Conservation (phyloP, 2,329 filamentous ascomycete genomes). For the Colletotrichum graminicola region DNA sequence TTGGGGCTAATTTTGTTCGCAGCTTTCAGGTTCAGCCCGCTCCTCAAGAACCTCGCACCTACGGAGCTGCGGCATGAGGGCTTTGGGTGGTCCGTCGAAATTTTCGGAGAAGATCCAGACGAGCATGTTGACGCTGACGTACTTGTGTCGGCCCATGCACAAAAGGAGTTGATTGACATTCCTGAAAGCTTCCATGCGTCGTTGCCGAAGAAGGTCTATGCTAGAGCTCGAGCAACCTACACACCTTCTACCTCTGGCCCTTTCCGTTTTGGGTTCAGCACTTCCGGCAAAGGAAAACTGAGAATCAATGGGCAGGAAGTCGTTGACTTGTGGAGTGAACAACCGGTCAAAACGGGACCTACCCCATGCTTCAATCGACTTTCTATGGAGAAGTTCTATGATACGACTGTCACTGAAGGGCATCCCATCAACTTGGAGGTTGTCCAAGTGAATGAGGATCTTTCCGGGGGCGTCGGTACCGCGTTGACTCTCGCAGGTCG, state of each 20-base stretch:
- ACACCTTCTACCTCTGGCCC: constrained; percentile 11
- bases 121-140: constrained; percentile 11
- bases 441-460: constrained; percentile 42
- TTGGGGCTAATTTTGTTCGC: neutral
- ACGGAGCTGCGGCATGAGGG: neutral
- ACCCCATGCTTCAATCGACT: constrained; percentile 42
- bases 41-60: constrained; percentile 27
- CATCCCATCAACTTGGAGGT: constrained; percentile 30
- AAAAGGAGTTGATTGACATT: constrained; percentile 40
- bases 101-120: constrained; percentile 39
- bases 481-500: constrained; percentile 51
- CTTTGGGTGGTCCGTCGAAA: constrained; percentile 39
- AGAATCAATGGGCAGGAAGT: constrained; percentile 45
- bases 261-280: constrained; percentile 40
- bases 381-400: constrained; percentile 41
- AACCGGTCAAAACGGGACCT: constrained; percentile 37
- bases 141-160: constrained; percentile 22
- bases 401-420: constrained; percentile 16
- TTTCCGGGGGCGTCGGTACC: constrained; percentile 43
- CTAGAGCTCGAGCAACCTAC: constrained; percentile 35
- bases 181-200: constrained; percentile 39
- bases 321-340: constrained; percentile 45
- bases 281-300: constrained; percentile 46
- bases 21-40: constrained; percentile 42
- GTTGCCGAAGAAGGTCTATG: constrained; percentile 40